Evolutionary conservation across 2,329 filamentous ascomycete genomes (phyloP), one percentile per base, ranked within the genome.

Genomic region (Claviceps purpurea): DNA sequence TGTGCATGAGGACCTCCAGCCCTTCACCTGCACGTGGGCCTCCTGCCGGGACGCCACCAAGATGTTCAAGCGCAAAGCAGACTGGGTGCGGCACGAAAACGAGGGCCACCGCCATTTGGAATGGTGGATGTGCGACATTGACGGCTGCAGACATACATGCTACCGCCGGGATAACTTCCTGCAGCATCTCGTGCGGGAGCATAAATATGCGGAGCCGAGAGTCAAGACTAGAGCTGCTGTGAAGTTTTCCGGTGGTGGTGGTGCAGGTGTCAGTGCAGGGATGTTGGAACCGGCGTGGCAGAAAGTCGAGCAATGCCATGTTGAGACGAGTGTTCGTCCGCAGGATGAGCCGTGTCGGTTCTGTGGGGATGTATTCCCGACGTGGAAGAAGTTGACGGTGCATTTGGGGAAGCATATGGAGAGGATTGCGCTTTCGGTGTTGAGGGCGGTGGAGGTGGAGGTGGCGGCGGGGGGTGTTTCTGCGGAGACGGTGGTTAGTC

Each of bases 401-500:
- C 90, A 95, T 68, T 70, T 95, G 64, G 89, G 89, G 49, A 91
- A 91, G 66, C 90, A 96, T 65, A 93, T 96, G 89, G 89, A 95
- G 66, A 82, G 89, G 58, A 86, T 95, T 62, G 87, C 87, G 60
- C 78, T 95, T 62, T 89, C 90, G 0, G 79, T 95, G 37, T 72
- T 95, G 52, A 70, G 72, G 16, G 71, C 84, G 2, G 79, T 83
- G 4, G 73, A 73, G 5, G 64, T 61, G 39, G 66, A 60, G 55
- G 70, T 83, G 3, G 73, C 73, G 5, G 64, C 61, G 40, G 67
- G 60, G 55, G 70, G 74, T 47, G 68, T 84, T 18, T 72, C 76
- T 24, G 73, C 74, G 7, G 79, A 85, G 58, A 84, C 80, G 22
- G 73, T 84, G 56, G 82, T 86, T 64, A 85, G 81, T 61, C 82